These are phyloP conservation scores for Neurospora sp. DNA, from an alignment of 495 filamentous ascomycete genomes.

Conservation along the genomic window DNA sequence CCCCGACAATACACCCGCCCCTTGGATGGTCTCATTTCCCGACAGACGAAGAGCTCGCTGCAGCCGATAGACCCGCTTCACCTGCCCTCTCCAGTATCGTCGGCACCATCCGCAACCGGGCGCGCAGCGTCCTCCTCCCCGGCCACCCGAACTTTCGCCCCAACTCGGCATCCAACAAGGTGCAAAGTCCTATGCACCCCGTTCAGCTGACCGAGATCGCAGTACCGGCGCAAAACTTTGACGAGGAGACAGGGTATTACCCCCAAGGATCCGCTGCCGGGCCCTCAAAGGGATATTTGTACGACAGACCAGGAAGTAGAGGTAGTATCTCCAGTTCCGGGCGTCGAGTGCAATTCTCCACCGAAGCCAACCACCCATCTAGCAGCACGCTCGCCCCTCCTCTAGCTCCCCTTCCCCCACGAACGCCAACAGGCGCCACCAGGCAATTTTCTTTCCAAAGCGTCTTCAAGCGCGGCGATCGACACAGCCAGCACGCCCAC, in stretches of 20 bases:
- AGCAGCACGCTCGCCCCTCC: background rate
- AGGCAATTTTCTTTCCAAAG: slow-evolving; percentile 91
- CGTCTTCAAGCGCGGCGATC: slow-evolving; percentile 45
- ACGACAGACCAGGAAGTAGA: slow-evolving; percentile 18
- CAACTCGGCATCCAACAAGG: slow-evolving; percentile 9
- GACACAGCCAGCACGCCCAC: slow-evolving; percentile 23
- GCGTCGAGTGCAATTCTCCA: slow-evolving; percentile 30
- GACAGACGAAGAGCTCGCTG: slow-evolving; percentile 47
- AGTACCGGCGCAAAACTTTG: slow-evolving; percentile 42
- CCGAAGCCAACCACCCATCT: background rate
- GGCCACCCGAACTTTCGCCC: slow-evolving; percentile 29
- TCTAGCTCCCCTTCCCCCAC: background rate
- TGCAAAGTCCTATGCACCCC: slow-evolving; percentile 44
- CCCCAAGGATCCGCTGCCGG: slow-evolving; percentile 12
- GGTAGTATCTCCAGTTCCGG: slow-evolving; percentile 24
- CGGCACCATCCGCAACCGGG: slow-evolving; percentile 47
- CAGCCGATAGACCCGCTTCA: slow-evolving; percentile 36
- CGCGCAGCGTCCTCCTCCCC: slow-evolving; percentile 40
- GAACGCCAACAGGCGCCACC: slow-evolving; percentile 17
- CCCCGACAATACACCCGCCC: slow-evolving; percentile 59
- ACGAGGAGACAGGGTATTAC: slow-evolving; percentile 31
- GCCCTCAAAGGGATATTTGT: slow-evolving; percentile 3
- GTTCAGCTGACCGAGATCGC: slow-evolving; percentile 51
- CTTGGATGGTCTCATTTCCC: slow-evolving; percentile 85
- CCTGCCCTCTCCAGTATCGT: slow-evolving; percentile 48